A percentile compares a stretch with the other conserved stretches of the same genome.
phyloP scores from a whole-genome alignment of 129 eudicot species.

The Pseudognaphalium luteoalbum region DNA sequence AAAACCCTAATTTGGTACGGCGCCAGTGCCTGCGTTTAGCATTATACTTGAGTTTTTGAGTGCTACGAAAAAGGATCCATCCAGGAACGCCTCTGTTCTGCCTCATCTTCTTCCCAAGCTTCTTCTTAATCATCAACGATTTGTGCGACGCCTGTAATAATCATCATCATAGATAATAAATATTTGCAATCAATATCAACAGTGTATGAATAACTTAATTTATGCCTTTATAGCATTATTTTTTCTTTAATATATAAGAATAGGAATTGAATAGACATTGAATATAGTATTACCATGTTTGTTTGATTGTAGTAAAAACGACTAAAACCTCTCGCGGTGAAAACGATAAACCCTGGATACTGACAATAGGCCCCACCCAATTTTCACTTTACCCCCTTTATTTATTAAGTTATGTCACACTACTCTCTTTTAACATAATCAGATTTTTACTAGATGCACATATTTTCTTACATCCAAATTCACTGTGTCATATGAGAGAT shows the following conservation, averaged over 20 bases:
- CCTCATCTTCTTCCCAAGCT: constrained; percentile 87
- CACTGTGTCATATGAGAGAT: too few relatives aligned
- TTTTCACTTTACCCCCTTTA: constrained; percentile 17
- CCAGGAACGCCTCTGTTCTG: constrained; percentile 70
- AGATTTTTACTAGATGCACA: too few relatives aligned
- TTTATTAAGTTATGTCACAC: background rate
- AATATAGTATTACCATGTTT: constrained; percentile 25
- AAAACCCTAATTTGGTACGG: constrained; percentile 78
- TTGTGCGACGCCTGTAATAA: constrained; percentile 80
- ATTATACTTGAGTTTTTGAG: constrained; percentile 51
- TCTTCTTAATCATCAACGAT: constrained; percentile 80
- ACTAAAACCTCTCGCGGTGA: constrained; percentile 1
- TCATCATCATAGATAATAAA: background rate
- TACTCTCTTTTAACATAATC: background rate
- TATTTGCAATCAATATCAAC: constrained; percentile 14
- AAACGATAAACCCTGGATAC: constrained; percentile 31
- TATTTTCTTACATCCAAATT: too few relatives aligned
- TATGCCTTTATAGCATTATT: background rate
- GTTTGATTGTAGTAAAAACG: background rate
- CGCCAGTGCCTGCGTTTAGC: constrained; percentile 95
- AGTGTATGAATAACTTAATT: background rate
- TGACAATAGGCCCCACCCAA: background rate
- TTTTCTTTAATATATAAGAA: background rate
- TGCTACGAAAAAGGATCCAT: constrained; percentile 63
- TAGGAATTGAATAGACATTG: background rate